A percentile compares a stretch with the other conserved stretches of the same genome.
phyloP scores from a whole-genome alignment of 1,284 basidiomycete species.

The Serendipita sp. region DNA sequence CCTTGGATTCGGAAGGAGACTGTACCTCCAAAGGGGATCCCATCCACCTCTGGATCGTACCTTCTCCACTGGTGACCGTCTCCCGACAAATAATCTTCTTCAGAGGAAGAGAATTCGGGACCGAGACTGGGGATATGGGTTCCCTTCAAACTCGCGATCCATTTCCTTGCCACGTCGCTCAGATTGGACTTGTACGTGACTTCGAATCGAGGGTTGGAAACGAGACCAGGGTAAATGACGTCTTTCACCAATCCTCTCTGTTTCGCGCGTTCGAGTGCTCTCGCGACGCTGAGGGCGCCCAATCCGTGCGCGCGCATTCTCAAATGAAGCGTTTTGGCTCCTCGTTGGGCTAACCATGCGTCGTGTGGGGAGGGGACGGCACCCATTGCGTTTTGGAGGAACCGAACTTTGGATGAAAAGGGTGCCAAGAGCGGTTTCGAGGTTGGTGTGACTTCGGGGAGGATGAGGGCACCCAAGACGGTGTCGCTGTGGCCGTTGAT shows the following conservation, averaged over 20 bases:
- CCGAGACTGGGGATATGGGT: constrained; percentile 17
- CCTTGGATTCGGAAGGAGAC: constrained; percentile 51
- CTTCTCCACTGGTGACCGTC: constrained; percentile 9
- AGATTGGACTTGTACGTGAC: constrained; percentile 47
- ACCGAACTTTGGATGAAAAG: constrained; percentile 48
- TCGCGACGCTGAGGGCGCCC: constrained; percentile 70
- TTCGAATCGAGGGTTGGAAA: constrained; percentile 41
- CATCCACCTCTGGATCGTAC: constrained; percentile 19
- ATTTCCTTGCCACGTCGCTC: constrained; percentile 53
- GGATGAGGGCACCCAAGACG: constrained; percentile 70
- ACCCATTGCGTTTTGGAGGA: constrained; percentile 86
- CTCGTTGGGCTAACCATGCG: constrained; percentile 82
- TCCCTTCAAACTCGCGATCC: constrained; percentile 34
- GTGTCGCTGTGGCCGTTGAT: constrained; percentile 89
- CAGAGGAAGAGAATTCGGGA: constrained; percentile 16
- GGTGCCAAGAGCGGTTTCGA: constrained; percentile 29
- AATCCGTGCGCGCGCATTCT: constrained; percentile 78
- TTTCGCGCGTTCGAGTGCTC: constrained; percentile 41
- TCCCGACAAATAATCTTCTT: constrained; percentile 13
- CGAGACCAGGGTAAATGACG: constrained; percentile 80
- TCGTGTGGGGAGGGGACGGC: constrained; percentile 83
- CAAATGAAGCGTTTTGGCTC: constrained; percentile 79
- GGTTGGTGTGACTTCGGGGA: constrained; percentile 27
- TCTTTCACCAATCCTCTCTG: constrained; percentile 39
- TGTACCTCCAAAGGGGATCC: constrained; percentile 82